phyloP scores from a whole-genome alignment of 2,329 filamentous ascomycete species.

The Verticillium longisporum region DNA sequence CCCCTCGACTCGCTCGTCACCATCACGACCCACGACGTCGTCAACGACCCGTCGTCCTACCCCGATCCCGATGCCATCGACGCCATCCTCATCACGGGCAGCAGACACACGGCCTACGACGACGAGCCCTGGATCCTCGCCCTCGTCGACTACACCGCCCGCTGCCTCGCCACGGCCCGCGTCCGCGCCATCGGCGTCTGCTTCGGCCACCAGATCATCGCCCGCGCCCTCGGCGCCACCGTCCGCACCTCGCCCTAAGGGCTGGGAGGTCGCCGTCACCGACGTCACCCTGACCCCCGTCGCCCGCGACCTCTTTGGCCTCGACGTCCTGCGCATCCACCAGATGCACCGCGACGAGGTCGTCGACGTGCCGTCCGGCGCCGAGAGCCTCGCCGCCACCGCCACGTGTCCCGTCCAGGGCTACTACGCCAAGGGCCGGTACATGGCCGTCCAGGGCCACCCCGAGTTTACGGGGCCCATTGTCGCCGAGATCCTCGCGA shows the following conservation, averaged over 20 bases:
- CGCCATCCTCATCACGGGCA: constrained; percentile 74
- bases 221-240: constrained; percentile 59
- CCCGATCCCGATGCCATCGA: constrained; percentile 66
- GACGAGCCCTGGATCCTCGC: constrained; percentile 68
- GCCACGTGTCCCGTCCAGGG: constrained; percentile 68
- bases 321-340: constrained; percentile 59
- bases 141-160: constrained; percentile 60
- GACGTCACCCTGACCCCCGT: constrained; percentile 59
- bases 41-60: constrained; percentile 59
- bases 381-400: constrained; percentile 58
- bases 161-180: constrained; percentile 51
- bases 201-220: constrained; percentile 84
- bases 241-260: constrained; percentile 60
- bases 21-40: constrained; percentile 63
- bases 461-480: constrained; percentile 75
- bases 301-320: constrained; percentile 66
- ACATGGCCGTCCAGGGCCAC: constrained; percentile 79
- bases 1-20: constrained; percentile 40
- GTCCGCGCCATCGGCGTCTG: constrained; percentile 82
- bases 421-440: constrained; percentile 60
- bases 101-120: constrained; percentile 68
- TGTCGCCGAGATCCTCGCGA: constrained; percentile 58
- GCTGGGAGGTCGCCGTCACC: constrained; percentile 78
- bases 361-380: constrained; percentile 52
- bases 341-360: constrained; percentile 86